These are phyloP conservation scores for Lepidium africanum DNA, from an alignment of 345 rosid genomes.

Conservation along the genomic window DNA sequence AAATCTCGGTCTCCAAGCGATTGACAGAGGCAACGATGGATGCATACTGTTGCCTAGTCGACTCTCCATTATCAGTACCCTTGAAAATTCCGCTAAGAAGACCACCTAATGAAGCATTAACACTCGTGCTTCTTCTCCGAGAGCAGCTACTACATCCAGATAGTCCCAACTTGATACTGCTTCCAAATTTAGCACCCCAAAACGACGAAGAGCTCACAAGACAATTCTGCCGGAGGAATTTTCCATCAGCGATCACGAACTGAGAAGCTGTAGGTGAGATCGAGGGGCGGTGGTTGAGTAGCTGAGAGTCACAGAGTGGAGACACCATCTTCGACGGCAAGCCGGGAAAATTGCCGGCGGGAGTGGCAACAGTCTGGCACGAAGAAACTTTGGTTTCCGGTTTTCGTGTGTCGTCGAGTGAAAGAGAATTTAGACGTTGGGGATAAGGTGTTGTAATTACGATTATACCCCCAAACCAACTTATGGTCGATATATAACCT, in stretches of 20 bases:
- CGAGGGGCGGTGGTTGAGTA: constrained; percentile 33
- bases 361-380: background rate
- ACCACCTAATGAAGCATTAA: constrained; percentile 70
- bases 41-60: constrained; percentile 75
- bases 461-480: background rate
- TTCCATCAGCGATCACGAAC: constrained; percentile 25
- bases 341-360: constrained; percentile 17
- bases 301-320: constrained; percentile 31
- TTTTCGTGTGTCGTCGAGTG: constrained; percentile 15
- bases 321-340: constrained; percentile 38
- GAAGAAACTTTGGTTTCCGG: constrained; percentile 5
- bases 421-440: constrained; percentile 24
- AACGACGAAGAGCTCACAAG: constrained; percentile 36
- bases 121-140: constrained; percentile 20
- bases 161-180: constrained; percentile 20
- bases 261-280: constrained; percentile 33
- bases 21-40: constrained; percentile 45
- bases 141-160: constrained; percentile 20
- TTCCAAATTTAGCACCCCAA: constrained; percentile 29
- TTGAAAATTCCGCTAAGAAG: constrained; percentile 79
- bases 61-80: constrained; percentile 78
- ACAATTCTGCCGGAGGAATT: constrained; percentile 14
- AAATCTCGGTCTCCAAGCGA: constrained; percentile 51
- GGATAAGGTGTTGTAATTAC: constrained; percentile 16
- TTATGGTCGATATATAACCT: background rate